Evolutionary conservation across 2,329 filamentous ascomycete species (phyloP), one percentile per base, ranked within the genome.

Genomic region (Tolypocladium inflatum): DNA sequence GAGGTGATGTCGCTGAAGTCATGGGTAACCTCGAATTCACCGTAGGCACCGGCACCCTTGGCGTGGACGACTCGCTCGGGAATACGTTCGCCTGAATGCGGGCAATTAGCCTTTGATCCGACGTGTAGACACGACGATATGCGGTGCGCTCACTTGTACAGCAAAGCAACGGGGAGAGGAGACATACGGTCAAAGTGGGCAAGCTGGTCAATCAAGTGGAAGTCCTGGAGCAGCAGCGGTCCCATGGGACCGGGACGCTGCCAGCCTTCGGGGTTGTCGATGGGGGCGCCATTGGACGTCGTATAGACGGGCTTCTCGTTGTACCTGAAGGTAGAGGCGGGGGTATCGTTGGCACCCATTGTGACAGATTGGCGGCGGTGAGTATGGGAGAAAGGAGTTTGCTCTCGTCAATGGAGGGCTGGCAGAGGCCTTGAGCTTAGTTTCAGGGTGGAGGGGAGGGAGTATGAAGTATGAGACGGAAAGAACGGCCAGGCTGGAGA

Each of bases 181-280:
- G n/a, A 50, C 63, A 21, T 56, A 63, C 78, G 77, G 69, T 77
- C 76, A 67, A 81, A 80, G 68, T 80, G 74, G 21, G 78, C 78
- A 53, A 88, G 76, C 39, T 84, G 71, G 63, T 86, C 85, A 63
- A 88, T 82, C 68, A 87, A 70, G 67, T 87, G 83, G 67, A 85
- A 85, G 67, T 86, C 83, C 65, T 86, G 83, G 26, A 87, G 78
- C 60, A 86, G 73, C 43, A 87, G 74, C 62, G 83, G 83, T 1
- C 83, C 83, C 63, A 80, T 80, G 48, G 66, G 60, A 54, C 83
- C 84, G 39, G 82, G 71, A 58, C 83, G 76, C 68, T 84, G 81
- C 67, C 68, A 73, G 51, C 63, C 68, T 60, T 66, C 61, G 42
- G 81, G 80, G 63, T 81, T 76, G 60, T 79, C 75, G 58, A 84